These are phyloP conservation scores for Boletus insuetus DNA, from an alignment of 768 basidiomycete species.

Conservation along the genomic window DNA sequence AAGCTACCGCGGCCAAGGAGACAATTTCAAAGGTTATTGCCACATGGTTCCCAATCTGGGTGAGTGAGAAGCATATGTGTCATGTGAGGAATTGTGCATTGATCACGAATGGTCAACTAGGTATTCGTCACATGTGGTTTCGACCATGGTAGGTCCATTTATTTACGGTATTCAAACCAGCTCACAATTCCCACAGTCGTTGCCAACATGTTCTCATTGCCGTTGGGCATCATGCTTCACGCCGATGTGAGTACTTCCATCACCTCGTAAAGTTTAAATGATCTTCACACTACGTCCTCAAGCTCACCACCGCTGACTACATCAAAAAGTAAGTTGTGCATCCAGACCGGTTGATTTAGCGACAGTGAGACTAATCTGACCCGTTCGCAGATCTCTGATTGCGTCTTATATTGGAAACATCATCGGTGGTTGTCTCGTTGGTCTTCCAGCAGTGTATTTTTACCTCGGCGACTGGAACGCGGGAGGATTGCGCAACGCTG, in stretches of 20 bases:
- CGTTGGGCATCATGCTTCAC: slow-evolving; percentile 68
- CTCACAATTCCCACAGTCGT: slow-evolving; percentile 41
- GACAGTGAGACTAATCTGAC: neutral
- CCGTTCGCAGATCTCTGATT: slow-evolving; percentile 50
- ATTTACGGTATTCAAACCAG: neutral
- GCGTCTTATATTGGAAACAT: slow-evolving; percentile 66
- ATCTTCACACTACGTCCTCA: neutral
- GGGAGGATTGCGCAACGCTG: slow-evolving; percentile 39
- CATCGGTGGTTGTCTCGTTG: slow-evolving; percentile 63
- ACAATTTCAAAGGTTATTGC: slow-evolving; percentile 69
- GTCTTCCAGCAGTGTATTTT: slow-evolving; percentile 61
- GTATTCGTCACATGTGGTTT: slow-evolving; percentile 69
- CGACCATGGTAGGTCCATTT: slow-evolving; percentile 55
- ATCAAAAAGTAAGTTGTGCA: slow-evolving; percentile 56
- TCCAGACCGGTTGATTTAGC: neutral
- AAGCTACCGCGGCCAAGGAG: slow-evolving; percentile 65
- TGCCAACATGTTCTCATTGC: slow-evolving; percentile 76
- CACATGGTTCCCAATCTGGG: slow-evolving; percentile 76
- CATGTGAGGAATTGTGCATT: neutral
- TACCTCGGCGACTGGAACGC: slow-evolving; percentile 52
- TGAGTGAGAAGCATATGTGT: slow-evolving; percentile 29
- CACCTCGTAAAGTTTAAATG: neutral
- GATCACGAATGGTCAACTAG: slow-evolving; percentile 29
- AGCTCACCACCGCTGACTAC: slow-evolving; percentile 45
- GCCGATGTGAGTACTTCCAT: slow-evolving; percentile 48